Evolutionary conservation across 768 basidiomycete species (phyloP).

Genomic region (Filobasidium wieringae): DNA sequence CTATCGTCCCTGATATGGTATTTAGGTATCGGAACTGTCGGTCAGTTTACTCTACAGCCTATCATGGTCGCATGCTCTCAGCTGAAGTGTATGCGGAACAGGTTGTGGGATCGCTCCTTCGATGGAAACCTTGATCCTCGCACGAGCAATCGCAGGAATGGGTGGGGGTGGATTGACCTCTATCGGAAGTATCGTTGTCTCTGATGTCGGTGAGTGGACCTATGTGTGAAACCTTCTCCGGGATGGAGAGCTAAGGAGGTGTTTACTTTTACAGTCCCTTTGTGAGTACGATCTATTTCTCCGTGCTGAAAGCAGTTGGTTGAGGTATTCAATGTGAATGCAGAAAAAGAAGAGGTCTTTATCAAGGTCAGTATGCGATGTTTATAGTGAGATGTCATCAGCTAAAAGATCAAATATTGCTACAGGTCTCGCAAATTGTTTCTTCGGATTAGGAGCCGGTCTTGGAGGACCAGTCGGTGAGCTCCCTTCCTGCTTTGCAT

Average conservation of each 20-base stretch:
- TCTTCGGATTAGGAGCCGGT: constrained; percentile 14
- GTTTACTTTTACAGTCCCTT: background rate
- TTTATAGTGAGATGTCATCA: background rate
- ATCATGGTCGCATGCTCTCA: background rate
- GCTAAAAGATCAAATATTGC: too few species aligned
- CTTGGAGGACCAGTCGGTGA: constrained; percentile 42
- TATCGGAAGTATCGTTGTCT: constrained; percentile 12
- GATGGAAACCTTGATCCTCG: constrained; percentile 69
- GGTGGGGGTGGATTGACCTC: constrained; percentile 52
- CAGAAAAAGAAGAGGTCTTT: constrained; percentile 12
- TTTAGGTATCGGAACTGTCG: constrained; percentile 54
- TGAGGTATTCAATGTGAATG: background rate
- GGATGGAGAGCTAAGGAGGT: background rate
- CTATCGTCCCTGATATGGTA: background rate
- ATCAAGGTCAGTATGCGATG: background rate
- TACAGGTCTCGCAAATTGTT: constrained; percentile 13
- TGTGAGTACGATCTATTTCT: background rate
- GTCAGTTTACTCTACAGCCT: constrained; percentile 20
- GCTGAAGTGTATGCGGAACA: background rate
- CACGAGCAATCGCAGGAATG: constrained; percentile 78
- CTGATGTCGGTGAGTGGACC: constrained; percentile 13
- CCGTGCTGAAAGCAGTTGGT: background rate
- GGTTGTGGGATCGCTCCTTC: constrained; percentile 70
- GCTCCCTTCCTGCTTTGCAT: too few species aligned
- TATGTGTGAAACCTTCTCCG: background rate